Evolutionary conservation across 179 eudicot genomes (phyloP), one percentile per base, ranked within the genome.

Genomic region (Spergularia azorica): DNA sequence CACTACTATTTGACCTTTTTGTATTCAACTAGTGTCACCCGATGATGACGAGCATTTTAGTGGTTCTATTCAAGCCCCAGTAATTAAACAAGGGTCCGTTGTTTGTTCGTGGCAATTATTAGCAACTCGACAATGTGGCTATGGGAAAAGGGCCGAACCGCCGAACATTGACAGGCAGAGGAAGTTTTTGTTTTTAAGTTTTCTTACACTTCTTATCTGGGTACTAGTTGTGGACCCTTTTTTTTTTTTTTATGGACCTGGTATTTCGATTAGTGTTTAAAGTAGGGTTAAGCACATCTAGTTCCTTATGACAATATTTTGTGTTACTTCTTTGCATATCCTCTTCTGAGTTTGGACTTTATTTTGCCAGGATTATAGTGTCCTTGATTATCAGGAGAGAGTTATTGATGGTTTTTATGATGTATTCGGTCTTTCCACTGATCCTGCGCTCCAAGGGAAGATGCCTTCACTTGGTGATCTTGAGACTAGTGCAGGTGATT

Each of bases 381-480:
- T 94, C 46, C 94, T 96, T 79, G 99, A 96, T 84, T 96, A 91
- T 75, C 93, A 85, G 77, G 98, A 96, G 89, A 96, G 84, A 84
- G 88, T 96, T 73, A 88, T 90, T 67, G 99, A 96, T 82, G 99
- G 99, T 62, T 96, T 96, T 79, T 96, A 94, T 78, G 99, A 90
- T 87, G 90, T 89, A 60, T 90, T 87, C 85, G 88, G 89, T 68
- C 89, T 91, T 60, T 85, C 90, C 52, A 71, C 88, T 70, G 94
- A 94, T 74, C 84, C 90, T 63, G 60, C 92, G 63, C 55, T 64
- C 68, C 92, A 92, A 79, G 91, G 89, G 72, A 88, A 88, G 77
- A 92, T 96, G 94, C 98, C 99, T 73, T 87, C 97, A 73, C 87
- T 96, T 71, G 59, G 84, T 63, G 94, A 94, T 72, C 96, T 96